Evolutionary conservation across 176 grass and related monocot species (phyloP).

Genomic region (Hordeum marinum): DNA sequence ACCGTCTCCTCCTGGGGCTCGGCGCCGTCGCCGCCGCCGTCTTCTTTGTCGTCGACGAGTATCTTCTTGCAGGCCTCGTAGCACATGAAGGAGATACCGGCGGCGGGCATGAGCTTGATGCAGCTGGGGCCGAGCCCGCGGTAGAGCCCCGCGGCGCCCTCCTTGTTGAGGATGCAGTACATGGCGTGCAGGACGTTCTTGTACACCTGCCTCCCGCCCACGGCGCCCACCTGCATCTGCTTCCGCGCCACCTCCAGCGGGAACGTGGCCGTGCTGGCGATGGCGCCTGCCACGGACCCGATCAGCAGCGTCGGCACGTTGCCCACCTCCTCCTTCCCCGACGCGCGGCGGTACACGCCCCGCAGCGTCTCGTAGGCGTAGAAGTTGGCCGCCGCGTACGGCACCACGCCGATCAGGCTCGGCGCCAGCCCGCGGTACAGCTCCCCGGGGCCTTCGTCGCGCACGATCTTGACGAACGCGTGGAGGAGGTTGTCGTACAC

Average conservation of each 20-base stretch:
- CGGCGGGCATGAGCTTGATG: conserved; percentile 85
- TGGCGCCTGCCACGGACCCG: conserved; percentile 63
- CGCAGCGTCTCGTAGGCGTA: conserved; percentile 71
- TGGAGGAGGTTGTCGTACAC: conserved; percentile 67
- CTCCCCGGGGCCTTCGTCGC: conserved; percentile 56
- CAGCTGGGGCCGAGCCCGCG: conserved; percentile 73
- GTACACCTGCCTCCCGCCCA: conserved; percentile 70
- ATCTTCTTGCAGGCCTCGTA: conserved; percentile 86
- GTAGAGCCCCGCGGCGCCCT: conserved; percentile 64
- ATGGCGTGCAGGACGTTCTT: conserved; percentile 69
- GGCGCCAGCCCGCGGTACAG: conserved; percentile 71
- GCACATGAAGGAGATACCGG: conserved; percentile 93
- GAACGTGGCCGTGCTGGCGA: conserved; percentile 81
- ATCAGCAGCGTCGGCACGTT: conserved; percentile 54
- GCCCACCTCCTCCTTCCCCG: conserved; percentile 41
- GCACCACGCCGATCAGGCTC: conserved; percentile 80
- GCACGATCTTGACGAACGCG: conserved; percentile 71
- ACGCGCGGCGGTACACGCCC: conserved; percentile 42
- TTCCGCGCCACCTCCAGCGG: conserved; percentile 90
- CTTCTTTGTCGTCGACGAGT: conserved; percentile 48
- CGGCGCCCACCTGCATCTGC: conserved; percentile 84
- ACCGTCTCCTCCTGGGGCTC: neutral
- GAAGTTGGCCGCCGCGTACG: conserved; percentile 82
- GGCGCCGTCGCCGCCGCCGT: neutral
- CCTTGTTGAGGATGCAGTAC: conserved; percentile 57